These are phyloP conservation scores for Closterium sp. DNA, from an alignment of 139 green algal species.

Conservation along the genomic window DNA sequence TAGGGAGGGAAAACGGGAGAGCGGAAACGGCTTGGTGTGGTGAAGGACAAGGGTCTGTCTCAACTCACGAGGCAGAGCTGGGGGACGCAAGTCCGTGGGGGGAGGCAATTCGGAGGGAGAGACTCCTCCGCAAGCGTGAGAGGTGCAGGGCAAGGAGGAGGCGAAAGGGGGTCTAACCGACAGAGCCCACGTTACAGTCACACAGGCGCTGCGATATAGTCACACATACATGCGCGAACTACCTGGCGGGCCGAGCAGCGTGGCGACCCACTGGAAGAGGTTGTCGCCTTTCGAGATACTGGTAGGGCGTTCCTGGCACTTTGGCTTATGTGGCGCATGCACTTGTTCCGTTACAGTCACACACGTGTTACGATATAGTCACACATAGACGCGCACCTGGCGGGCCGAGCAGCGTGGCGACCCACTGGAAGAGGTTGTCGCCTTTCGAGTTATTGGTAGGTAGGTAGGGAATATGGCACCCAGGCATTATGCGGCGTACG, in stretches of 20 bases:
- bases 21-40: background rate
- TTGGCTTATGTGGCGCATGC: background rate
- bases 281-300: background rate
- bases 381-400: constrained; percentile 59
- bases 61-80: background rate
- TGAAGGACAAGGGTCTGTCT: background rate
- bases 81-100: background rate
- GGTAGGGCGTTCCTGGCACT: background rate
- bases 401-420: constrained; percentile 89
- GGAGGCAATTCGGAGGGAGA: no score
- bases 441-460: constrained; percentile 77
- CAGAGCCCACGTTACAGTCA: background rate
- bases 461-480: background rate
- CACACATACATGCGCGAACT: background rate
- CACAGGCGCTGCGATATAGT: no score
- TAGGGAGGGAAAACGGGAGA: background rate
- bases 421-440: constrained; percentile 97
- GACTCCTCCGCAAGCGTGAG: no score
- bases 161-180: background rate
- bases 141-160: no score
- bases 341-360: background rate
- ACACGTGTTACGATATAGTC: no score
- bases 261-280: background rate
- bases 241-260: background rate
- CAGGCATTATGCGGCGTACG: background rate